Conservation (phyloP, 176 grass and related monocot species). For the bread wheat (Triticum aestivum) region IWGSC_CS_RefSeq_v2.1 NC_057796.1:306145237-306145736, state of each 20-base stretch:
- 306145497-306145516: not conserved
- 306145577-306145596: not conserved
- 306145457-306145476: no score
- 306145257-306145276: not conserved
- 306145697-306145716: not conserved
- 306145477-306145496: not conserved
- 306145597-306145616: not conserved
- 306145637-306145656: not conserved
- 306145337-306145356: no score
- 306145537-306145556: not conserved
- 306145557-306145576: not conserved
- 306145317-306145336: no score
- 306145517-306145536: not conserved
- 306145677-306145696: not conserved
- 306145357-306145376: no score
- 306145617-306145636: constrained; percentile 5
- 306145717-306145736: not conserved
- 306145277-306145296: not conserved
- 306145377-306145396: no score
- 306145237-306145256: no score
- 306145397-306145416: no score
- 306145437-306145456: no score
- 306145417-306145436: no score
- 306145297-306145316: not conserved
- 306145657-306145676: not conserved